Evolutionary conservation across 306 rosid genomes (phyloP).

Genomic region (Trifolium fragiferum): DNA sequence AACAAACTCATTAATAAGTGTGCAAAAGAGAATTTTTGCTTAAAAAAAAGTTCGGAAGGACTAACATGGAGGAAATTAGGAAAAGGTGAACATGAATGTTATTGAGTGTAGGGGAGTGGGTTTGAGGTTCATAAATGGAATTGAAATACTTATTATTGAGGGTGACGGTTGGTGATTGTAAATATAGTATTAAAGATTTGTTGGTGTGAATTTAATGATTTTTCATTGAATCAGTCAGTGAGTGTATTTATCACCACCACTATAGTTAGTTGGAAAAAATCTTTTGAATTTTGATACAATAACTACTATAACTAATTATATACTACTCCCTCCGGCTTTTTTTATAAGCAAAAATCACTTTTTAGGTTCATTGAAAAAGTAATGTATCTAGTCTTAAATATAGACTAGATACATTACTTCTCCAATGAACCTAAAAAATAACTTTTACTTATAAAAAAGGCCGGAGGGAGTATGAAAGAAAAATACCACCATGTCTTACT

Average conservation of each 20-base stretch:
- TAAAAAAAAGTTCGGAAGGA: too few relatives aligned
- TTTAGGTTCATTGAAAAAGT: too few relatives aligned
- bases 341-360: too few relatives aligned
- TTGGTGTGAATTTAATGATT: constrained; percentile 80
- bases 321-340: too few relatives aligned
- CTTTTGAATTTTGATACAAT: constrained; percentile 11
- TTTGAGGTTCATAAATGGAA: constrained; percentile 59
- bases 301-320: background rate
- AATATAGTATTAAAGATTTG: constrained; percentile 52
- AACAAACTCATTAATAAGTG: too few relatives aligned
- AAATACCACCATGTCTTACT: background rate
- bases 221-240: constrained; percentile 39
- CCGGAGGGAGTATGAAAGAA: background rate
- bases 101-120: constrained; percentile 18
- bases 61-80: constrained; percentile 9
- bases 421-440: too few relatives aligned
- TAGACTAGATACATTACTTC: too few relatives aligned
- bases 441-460: too few relatives aligned
- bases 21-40: too few relatives aligned
- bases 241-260: constrained; percentile 41
- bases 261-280: constrained; percentile 7
- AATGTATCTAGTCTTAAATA: too few relatives aligned
- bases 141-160: constrained; percentile 33
- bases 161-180: constrained; percentile 54
- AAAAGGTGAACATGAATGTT: background rate